phyloP scores from a whole-genome alignment of 768 basidiomycete genomes.

The Pleurotus platypus region DNA sequence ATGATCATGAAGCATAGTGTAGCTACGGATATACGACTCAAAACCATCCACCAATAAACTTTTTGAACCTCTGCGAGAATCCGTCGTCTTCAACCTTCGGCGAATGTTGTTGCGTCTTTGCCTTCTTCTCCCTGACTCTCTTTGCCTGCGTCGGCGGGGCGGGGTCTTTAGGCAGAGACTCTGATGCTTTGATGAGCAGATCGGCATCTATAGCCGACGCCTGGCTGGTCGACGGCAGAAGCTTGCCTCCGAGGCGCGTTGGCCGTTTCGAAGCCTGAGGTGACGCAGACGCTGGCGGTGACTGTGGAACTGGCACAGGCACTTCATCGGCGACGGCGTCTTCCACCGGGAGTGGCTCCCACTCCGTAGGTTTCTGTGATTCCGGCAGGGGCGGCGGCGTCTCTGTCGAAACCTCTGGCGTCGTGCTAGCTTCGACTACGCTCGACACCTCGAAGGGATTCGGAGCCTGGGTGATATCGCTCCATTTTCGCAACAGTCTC shows the following conservation, averaged over 20 bases:
- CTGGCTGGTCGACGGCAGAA: not conserved
- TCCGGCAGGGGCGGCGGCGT: not conserved
- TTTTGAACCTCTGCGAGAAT: constrained; percentile 1
- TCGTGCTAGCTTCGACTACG: not conserved
- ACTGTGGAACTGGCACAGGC: not conserved
- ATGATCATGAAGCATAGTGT: no score
- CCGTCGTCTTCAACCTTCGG: not conserved
- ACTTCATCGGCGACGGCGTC: not conserved
- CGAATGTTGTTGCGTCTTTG: not conserved
- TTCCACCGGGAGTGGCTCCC: constrained; percentile 1
- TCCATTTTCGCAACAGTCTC: constrained; percentile 9
- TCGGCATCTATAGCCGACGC: not conserved
- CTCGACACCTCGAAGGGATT: constrained; percentile 3
- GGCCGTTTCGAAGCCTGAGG: not conserved
- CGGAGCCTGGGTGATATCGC: constrained; percentile 4
- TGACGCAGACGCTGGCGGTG: not conserved
- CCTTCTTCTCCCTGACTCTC: not conserved
- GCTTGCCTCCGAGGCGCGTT: not conserved
- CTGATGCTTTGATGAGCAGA: constrained; percentile 1
- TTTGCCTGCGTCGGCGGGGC: not conserved
- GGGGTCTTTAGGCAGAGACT: not conserved
- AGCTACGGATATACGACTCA: not conserved
- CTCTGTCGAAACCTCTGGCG: not conserved
- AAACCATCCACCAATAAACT: constrained; percentile 4
- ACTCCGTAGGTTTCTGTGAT: constrained; percentile 1